These are phyloP conservation scores for Pelargonium australe DNA, from an alignment of 441 rosid genomes.

Conservation along the genomic window DNA sequence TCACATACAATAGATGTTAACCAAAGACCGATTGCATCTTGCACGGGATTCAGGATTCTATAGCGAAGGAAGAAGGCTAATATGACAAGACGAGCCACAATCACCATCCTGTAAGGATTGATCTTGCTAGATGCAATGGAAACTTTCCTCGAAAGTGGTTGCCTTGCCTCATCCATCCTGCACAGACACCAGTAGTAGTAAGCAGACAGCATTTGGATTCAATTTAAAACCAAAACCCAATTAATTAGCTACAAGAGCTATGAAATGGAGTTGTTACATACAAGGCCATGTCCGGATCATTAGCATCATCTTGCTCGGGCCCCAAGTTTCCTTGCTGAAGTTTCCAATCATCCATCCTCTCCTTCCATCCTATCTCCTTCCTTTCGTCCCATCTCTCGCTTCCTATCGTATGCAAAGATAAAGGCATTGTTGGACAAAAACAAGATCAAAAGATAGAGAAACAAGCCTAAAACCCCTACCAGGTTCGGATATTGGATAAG, in stretches of 20 bases:
- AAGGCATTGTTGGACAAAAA: background rate
- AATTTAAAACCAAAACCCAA: background rate
- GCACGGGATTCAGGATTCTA: slow-evolving; percentile 91
- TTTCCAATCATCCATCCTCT: slow-evolving; percentile 8
- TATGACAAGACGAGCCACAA: slow-evolving; percentile 78
- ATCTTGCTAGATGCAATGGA: slow-evolving; percentile 87
- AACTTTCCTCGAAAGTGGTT: slow-evolving; percentile 95
- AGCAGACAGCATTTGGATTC: slow-evolving; percentile 4
- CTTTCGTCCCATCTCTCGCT: slow-evolving; percentile 73
- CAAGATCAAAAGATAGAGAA: background rate
- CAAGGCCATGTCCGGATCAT: slow-evolving; percentile 8
- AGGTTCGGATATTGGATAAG: slow-evolving; percentile 75
- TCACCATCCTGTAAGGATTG: slow-evolving; percentile 98
- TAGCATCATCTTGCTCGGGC: background rate
- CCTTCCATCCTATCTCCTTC: slow-evolving; percentile 76
- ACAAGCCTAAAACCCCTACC: slow-evolving; percentile 30
- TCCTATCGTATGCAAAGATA: slow-evolving; percentile 30
- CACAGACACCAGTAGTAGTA: slow-evolving; percentile 19
- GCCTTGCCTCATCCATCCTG: slow-evolving; percentile 98
- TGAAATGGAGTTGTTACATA: background rate
- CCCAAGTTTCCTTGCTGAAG: slow-evolving; percentile 13
- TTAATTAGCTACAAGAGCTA: background rate
- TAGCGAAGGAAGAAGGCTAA: slow-evolving; percentile 86
- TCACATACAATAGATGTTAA: slow-evolving; percentile 92
- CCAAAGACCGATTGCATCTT: slow-evolving; percentile 84